Evolutionary conservation across 768 basidiomycete species (phyloP).

Genomic region (Omphalotus guepiniiformis): DNA sequence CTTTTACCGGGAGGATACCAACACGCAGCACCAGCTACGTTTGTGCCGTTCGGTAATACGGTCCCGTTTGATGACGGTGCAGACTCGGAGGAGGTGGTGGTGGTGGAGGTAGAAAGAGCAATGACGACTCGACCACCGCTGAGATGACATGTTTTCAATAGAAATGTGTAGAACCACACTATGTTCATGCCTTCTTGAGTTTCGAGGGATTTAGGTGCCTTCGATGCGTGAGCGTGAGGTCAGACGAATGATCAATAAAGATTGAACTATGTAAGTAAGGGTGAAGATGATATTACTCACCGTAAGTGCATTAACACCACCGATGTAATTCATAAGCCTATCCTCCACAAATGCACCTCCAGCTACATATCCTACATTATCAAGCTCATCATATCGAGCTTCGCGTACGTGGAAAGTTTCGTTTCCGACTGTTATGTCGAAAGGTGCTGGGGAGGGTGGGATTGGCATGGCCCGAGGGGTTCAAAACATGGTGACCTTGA

Average conservation of each 20-base stretch:
- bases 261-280: too few relatives aligned
- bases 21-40: neutral
- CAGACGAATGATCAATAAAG: too few relatives aligned
- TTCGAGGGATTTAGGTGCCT: too few relatives aligned
- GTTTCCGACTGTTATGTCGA: neutral
- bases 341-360: conserved; percentile 1
- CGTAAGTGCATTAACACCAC: too few relatives aligned
- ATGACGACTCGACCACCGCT: neutral
- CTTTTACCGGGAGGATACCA: conserved; percentile 4
- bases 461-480: too few relatives aligned
- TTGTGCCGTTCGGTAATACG: neutral
- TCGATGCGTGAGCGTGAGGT: too few relatives aligned
- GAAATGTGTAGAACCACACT: neutral
- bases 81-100: too few relatives aligned
- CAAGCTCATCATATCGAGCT: neutral
- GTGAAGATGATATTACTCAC: too few relatives aligned
- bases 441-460: too few relatives aligned
- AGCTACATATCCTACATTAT: neutral
- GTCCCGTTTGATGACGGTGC: neutral
- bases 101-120: too few relatives aligned
- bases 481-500: too few relatives aligned
- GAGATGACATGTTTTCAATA: neutral
- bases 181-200: too few relatives aligned
- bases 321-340: conserved; percentile 1
- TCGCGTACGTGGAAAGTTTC: neutral